These are phyloP conservation scores for Amaranthus cruentus DNA, from an alignment of 148 eudicot genomes.

Conservation along the genomic window DNA sequence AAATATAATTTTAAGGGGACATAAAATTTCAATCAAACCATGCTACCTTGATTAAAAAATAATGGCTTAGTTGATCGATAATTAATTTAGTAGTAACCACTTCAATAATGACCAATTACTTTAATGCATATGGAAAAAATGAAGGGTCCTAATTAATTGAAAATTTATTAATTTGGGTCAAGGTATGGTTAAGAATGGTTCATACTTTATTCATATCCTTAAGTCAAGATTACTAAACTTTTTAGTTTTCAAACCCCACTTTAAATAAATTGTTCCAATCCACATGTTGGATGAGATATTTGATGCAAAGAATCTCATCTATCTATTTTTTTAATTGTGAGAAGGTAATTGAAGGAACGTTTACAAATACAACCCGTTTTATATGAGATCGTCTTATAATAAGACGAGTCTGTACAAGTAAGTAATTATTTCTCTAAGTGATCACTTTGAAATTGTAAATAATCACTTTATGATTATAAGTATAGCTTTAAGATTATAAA, in stretches of 20 bases:
- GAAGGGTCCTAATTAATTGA: neutral
- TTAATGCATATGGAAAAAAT: neutral
- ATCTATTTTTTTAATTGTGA: neutral
- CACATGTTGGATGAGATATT: slow-evolving; percentile 15
- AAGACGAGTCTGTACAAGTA: no score
- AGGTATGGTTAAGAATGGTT: slow-evolving; percentile 14
- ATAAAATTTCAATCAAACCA: neutral
- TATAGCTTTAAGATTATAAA: no score
- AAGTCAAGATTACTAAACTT: slow-evolving; percentile 1
- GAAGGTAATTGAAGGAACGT: neutral
- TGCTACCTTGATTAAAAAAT: slow-evolving; percentile 4
- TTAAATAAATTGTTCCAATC: slow-evolving; percentile 15
- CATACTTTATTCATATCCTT: neutral
- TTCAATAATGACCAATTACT: slow-evolving; percentile 11
- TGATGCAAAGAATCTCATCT: neutral
- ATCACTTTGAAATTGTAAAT: no score
- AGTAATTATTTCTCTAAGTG: no score
- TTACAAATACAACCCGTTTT: neutral
- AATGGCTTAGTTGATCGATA: neutral
- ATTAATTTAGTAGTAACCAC: neutral
- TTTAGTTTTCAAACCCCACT: slow-evolving; percentile 6
- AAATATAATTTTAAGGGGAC: neutral
- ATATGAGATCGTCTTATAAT: no score
- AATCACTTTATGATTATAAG: no score
- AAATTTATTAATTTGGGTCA: neutral